Evolutionary conservation across 345 rosid genomes (phyloP), one percentile per base, ranked within the genome.

Genomic region (Gossypium anomalum): DNA sequence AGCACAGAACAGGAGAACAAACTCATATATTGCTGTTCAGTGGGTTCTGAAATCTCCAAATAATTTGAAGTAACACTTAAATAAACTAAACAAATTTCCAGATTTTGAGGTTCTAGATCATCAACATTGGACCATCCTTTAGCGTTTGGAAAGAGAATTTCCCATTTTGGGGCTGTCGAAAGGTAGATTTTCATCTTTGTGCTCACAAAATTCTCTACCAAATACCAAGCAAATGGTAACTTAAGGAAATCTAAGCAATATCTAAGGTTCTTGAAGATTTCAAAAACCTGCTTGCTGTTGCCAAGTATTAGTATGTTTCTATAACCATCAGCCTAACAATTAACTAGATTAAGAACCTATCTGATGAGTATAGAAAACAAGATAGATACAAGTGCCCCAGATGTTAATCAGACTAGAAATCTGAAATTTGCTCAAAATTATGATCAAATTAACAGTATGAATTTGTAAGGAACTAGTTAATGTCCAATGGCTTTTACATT

Each of bases 1-100:
- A 16, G 56, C 23, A 51, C 14, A 47, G 16, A 68, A n/a, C 27
- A 41, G 55, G 16, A 41, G 48, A 76, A 16, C 23, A 38, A 59
- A 48, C 22, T 19, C 44, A 38, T 19, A 49, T 29, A 57, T 44
- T 25, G 57, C 20, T 63, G 67, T 34, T 72, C 3, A 25, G 48
- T 38, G 51, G 20, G 14, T 57, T 45, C 72, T 57, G 27, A 27
- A 13, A 22, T 10, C 52, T 14, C 76, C 51, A 68, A 47, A 53
- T 8, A 7, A 27, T 44, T 58, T 23, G 34, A 2, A 29, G 6
- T 3, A 56, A 2, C 41, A 59, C 60, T 22, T 43, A 49, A 66
- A 64, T 66, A 51, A 83, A 67, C 29, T 63, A 77, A 41, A 75
- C 17, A 2, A 44, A 20, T 57, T 7, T 27, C 65, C 19, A 81